A percentile compares a stretch with the other conserved stretches of the same genome.
Conservation (phyloP, 1,284 basidiomycete genomes). For the Afroboletus lepidellus region DNA sequence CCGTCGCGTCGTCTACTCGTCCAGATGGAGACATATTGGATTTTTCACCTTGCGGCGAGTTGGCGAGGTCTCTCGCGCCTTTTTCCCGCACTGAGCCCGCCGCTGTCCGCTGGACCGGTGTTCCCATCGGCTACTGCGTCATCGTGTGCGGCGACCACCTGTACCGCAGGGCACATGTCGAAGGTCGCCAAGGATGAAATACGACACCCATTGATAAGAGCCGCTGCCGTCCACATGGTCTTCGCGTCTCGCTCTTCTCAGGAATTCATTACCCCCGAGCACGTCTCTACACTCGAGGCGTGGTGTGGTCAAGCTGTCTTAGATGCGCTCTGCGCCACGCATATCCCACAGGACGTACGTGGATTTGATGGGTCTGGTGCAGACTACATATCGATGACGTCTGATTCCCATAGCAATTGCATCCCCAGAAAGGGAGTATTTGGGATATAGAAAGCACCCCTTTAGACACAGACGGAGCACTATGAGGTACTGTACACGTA, state of each 20-base stretch:
- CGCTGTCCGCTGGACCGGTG: conserved; percentile 46
- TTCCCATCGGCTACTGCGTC: conserved; percentile 25
- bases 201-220: conserved; percentile 53
- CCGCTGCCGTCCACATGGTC: conserved; percentile 80
- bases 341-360: conserved; percentile 45
- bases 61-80: conserved; percentile 42
- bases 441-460: conserved; percentile 30
- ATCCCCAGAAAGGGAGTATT: conserved; percentile 39
- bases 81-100: conserved; percentile 33
- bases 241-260: conserved; percentile 77
- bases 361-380: background rate
- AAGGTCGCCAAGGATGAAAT: conserved; percentile 26
- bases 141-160: conserved; percentile 19
- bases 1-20: background rate
- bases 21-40: conserved; percentile 82
- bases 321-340: conserved; percentile 42
- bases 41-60: conserved; percentile 69
- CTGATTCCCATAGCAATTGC: conserved; percentile 31
- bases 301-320: conserved; percentile 61
- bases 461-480: conserved; percentile 5
- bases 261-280: conserved; percentile 73
- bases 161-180: conserved; percentile 33
- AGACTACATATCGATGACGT: conserved; percentile 3
- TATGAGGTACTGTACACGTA: conserved; percentile 10
- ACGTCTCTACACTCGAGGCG: conserved; percentile 62